These are phyloP conservation scores for Ploettnerulaceae sp. DNA, from an alignment of 2,329 filamentous ascomycete genomes.

Conservation along the genomic window DNA sequence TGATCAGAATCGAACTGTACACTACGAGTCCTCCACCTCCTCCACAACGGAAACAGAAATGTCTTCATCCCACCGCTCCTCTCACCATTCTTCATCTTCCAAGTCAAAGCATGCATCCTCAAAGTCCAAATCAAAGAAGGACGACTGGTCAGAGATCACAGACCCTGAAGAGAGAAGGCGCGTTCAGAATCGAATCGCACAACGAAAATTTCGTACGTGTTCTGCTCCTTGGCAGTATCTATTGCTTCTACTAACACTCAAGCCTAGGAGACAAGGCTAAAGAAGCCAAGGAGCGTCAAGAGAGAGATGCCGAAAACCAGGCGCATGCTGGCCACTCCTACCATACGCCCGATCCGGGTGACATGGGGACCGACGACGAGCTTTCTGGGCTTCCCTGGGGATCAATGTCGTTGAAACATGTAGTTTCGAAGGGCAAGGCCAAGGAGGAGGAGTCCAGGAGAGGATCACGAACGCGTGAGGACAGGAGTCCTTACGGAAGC, in stretches of 20 bases:
- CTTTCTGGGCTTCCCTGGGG: slow-evolving; percentile 70
- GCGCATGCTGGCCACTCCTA: slow-evolving; percentile 61
- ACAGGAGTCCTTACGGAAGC: slow-evolving; percentile 23
- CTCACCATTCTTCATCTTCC: slow-evolving; percentile 23
- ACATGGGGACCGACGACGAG: slow-evolving; percentile 49
- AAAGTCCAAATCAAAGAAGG: slow-evolving; percentile 41
- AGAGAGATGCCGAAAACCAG: slow-evolving; percentile 59
- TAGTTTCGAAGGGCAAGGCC: slow-evolving; percentile 41
- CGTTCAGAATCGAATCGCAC: slow-evolving; percentile 72
- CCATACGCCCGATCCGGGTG: slow-evolving; percentile 51
- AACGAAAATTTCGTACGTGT: slow-evolving; percentile 67
- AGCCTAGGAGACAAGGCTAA: slow-evolving; percentile 68
- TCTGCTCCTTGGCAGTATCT: not conserved
- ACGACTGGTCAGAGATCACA: slow-evolving; percentile 66
- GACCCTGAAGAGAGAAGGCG: slow-evolving; percentile 68
- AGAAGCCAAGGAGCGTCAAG: slow-evolving; percentile 60
- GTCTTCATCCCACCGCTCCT: slow-evolving; percentile 31
- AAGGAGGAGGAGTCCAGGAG: slow-evolving; percentile 41
- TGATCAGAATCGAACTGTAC: slow-evolving; percentile 20
- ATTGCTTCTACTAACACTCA: slow-evolving; percentile 9
- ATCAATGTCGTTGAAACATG: slow-evolving; percentile 55
- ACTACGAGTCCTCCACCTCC: slow-evolving; percentile 15
- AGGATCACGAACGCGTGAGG: slow-evolving; percentile 32
- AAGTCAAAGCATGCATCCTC: slow-evolving; percentile 27
- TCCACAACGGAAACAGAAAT: slow-evolving; percentile 28